phyloP scores from a whole-genome alignment of 1,284 basidiomycete species.

The Ceratobasidium sp. region DNA sequence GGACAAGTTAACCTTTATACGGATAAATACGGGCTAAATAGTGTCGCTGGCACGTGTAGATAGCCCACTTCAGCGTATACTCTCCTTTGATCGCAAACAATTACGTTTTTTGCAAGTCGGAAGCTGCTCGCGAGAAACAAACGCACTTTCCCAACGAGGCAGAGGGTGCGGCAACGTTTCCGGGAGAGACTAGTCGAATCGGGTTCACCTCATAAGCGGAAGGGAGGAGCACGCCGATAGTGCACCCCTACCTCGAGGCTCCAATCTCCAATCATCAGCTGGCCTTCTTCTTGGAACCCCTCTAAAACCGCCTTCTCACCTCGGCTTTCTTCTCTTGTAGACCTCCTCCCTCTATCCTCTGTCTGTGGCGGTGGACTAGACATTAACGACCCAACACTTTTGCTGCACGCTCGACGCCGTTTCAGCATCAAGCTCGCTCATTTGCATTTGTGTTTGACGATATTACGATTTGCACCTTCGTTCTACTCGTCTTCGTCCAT shows the following conservation, averaged over 20 bases:
- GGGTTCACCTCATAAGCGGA: constrained; percentile 2
- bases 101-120: neutral
- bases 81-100: neutral
- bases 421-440: constrained; percentile 5
- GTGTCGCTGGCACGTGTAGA: neutral
- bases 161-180: neutral
- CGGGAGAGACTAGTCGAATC: constrained; percentile 17
- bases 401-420: constrained; percentile 20
- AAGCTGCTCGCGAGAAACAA: neutral
- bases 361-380: constrained; percentile 38
- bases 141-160: constrained; percentile 20
- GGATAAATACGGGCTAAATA: no score
- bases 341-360: constrained; percentile 37
- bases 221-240: neutral
- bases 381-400: neutral
- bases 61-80: no score
- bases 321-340: constrained; percentile 16
- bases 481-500: neutral
- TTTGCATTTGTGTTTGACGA: constrained; percentile 18
- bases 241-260: constrained; percentile 35
- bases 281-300: neutral
- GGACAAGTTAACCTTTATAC: neutral
- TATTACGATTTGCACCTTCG: constrained; percentile 11
- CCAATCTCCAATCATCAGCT: neutral
- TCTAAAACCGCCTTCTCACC: neutral